Percentiles rank a stretch among this genome's conserved stretches.
phyloP scores from a whole-genome alignment of 495 filamentous ascomycete genomes.

The Aspergillus olivimuriae region DNA sequence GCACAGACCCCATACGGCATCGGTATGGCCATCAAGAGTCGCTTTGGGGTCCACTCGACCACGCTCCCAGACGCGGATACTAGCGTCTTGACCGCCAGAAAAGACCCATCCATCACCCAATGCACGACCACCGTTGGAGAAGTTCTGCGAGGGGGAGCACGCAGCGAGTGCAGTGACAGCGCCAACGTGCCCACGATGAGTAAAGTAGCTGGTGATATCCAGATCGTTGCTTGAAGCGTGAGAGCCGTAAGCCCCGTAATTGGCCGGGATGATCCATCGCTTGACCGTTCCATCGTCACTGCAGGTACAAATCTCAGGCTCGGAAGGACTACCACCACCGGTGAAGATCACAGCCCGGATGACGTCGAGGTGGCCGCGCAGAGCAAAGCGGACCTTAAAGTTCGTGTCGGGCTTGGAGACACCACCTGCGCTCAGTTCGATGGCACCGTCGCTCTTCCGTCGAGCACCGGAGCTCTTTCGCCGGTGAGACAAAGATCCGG shows the following conservation, averaged over 20 bases:
- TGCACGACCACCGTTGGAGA: conserved; percentile 78
- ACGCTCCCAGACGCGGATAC: conserved; percentile 89
- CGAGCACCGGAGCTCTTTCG: conserved; percentile 75
- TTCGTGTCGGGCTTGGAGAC: conserved; percentile 51
- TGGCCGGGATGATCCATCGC: conserved; percentile 87
- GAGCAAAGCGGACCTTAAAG: conserved; percentile 89
- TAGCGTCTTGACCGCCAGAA: conserved; percentile 91
- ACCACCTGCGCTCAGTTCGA: conserved; percentile 32
- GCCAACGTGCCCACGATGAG: conserved; percentile 85
- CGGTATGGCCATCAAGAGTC: conserved; percentile 88
- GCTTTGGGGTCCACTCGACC: conserved; percentile 93
- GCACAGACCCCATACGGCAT: conserved; percentile 93
- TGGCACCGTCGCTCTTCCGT: conserved; percentile 48
- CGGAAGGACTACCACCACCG: conserved; percentile 85
- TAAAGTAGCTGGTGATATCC: conserved; percentile 88
- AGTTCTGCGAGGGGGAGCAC: conserved; percentile 76
- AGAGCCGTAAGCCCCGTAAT: conserved; percentile 55
- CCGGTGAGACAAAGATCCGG: conserved; percentile 62
- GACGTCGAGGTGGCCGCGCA: conserved; percentile 89
- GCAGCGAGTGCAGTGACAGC: conserved; percentile 84
- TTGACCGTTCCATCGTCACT: conserved; percentile 95
- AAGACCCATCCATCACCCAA: conserved; percentile 95
- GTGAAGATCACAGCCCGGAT: conserved; percentile 93
- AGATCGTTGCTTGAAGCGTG: conserved; percentile 61
- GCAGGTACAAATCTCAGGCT: conserved; percentile 94